Conservation (phyloP, 2,329 filamentous ascomycete species). For the Alternaria viburni region DNA sequence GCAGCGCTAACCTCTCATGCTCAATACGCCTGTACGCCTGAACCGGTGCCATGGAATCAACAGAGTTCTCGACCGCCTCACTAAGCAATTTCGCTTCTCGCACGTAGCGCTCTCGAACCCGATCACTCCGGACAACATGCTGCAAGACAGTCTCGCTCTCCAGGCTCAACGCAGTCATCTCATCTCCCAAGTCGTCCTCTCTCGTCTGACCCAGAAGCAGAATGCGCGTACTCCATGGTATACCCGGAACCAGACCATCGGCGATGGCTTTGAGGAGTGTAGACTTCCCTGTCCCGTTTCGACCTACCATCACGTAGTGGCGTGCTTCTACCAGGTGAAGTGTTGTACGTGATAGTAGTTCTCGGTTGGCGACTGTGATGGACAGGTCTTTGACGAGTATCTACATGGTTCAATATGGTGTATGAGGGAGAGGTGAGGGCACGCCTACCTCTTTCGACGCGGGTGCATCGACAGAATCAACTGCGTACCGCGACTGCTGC, state of each 20-base stretch:
- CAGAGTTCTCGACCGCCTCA: slow-evolving; percentile 63
- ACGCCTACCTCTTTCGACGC: slow-evolving; percentile 43
- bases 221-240: slow-evolving; percentile 46
- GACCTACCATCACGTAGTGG: slow-evolving; percentile 78
- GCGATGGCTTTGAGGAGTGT: slow-evolving; percentile 78
- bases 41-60: slow-evolving; percentile 64
- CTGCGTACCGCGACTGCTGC: slow-evolving; percentile 48
- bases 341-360: slow-evolving; percentile 73
- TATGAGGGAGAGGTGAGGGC: neutral
- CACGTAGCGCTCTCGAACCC: slow-evolving; percentile 61
- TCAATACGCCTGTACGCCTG: slow-evolving; percentile 66
- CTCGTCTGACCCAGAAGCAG: slow-evolving; percentile 46
- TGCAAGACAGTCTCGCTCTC: slow-evolving; percentile 63
- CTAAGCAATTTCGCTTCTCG: slow-evolving; percentile 68
- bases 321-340: slow-evolving; percentile 74
- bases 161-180: slow-evolving; percentile 34
- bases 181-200: slow-evolving; percentile 35
- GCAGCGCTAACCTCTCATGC: slow-evolving; percentile 66
- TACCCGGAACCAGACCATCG: slow-evolving; percentile 77
- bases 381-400: slow-evolving; percentile 70
- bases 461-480: slow-evolving; percentile 48
- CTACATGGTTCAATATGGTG: slow-evolving; percentile 24
- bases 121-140: slow-evolving; percentile 66
- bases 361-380: slow-evolving; percentile 67
- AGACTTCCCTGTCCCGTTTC: slow-evolving; percentile 84